These are phyloP conservation scores for Fusarium concolor DNA, from an alignment of 2,329 filamentous ascomycete species.

Conservation along the genomic window DNA sequence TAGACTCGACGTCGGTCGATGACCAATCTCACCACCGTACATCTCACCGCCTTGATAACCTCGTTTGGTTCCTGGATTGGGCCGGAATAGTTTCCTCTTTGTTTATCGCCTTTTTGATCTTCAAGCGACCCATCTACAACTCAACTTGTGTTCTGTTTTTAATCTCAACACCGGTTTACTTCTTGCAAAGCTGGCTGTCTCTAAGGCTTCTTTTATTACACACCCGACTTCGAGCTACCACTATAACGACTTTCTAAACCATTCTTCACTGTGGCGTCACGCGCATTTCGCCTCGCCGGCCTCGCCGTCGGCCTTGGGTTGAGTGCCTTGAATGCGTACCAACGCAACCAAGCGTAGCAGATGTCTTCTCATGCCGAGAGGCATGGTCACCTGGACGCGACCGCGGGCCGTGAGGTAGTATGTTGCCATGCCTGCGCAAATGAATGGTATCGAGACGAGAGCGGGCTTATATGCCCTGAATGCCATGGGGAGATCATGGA, in stretches of 20 bases:
- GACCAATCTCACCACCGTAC: constrained; percentile 22
- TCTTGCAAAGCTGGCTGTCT: constrained; percentile 1
- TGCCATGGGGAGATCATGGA: constrained; percentile 85
- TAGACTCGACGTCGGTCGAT: constrained; percentile 6
- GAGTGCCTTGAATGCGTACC: constrained; percentile 66
- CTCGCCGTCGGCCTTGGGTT: constrained; percentile 70
- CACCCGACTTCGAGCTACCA: constrained; percentile 1
- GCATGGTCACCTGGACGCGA: constrained; percentile 61
- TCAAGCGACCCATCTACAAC: neutral
- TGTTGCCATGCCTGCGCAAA: constrained; percentile 85
- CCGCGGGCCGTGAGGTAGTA: constrained; percentile 74
- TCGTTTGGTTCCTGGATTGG: constrained; percentile 16
- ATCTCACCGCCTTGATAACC: constrained; percentile 14
- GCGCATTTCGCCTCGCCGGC: constrained; percentile 65
- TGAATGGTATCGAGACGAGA: constrained; percentile 82
- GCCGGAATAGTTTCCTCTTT: constrained; percentile 1
- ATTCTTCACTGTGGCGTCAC: constrained; percentile 64
- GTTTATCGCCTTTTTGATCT: neutral
- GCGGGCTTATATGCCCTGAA: constrained; percentile 77
- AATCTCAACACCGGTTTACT: neutral
- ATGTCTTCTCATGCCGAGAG: constrained; percentile 51
- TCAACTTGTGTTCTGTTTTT: constrained; percentile 2
- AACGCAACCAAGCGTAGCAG: constrained; percentile 58
- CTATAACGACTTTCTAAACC: constrained; percentile 7
- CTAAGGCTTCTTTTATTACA: neutral